These are phyloP conservation scores for Apophysomyces elegans DNA, from an alignment of 371 early-diverging fungal genomes.

Conservation along the genomic window DNA sequence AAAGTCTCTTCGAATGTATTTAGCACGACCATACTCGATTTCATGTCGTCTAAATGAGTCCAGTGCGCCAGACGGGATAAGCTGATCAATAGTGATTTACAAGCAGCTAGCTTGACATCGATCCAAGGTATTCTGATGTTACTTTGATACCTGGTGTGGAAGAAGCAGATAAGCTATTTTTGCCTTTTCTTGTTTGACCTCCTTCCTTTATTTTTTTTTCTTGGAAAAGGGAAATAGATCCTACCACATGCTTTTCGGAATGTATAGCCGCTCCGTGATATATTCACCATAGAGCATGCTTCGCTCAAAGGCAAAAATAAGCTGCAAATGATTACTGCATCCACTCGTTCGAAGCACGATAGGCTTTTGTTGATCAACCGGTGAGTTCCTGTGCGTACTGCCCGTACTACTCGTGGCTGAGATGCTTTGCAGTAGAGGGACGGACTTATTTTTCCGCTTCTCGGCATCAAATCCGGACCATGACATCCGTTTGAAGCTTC, in stretches of 20 bases:
- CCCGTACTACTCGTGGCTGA: no score
- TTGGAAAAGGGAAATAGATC: neutral
- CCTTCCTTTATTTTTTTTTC: neutral
- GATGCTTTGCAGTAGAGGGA: neutral
- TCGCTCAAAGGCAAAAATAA: conserved; percentile 5
- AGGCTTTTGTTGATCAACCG: neutral
- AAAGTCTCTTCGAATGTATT: neutral
- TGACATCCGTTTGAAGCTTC: neutral
- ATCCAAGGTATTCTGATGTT: neutral
- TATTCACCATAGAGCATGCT: neutral
- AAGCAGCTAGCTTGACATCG: neutral
- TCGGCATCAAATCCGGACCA: conserved; percentile 3
- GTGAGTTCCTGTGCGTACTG: no score
- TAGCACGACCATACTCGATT: neutral
- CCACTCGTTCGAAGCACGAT: neutral
- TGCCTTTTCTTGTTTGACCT: no score
- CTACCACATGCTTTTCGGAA: conserved; percentile 5
- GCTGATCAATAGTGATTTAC: neutral
- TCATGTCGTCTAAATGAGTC: neutral
- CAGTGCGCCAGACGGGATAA: neutral
- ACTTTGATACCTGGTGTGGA: neutral
- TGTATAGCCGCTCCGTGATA: neutral
- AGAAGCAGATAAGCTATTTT: no score
- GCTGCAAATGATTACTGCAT: neutral
- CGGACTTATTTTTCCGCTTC: neutral